These are phyloP conservation scores for Penicillium mononematosum DNA, from an alignment of 495 filamentous ascomycete species.

Conservation along the genomic window DNA sequence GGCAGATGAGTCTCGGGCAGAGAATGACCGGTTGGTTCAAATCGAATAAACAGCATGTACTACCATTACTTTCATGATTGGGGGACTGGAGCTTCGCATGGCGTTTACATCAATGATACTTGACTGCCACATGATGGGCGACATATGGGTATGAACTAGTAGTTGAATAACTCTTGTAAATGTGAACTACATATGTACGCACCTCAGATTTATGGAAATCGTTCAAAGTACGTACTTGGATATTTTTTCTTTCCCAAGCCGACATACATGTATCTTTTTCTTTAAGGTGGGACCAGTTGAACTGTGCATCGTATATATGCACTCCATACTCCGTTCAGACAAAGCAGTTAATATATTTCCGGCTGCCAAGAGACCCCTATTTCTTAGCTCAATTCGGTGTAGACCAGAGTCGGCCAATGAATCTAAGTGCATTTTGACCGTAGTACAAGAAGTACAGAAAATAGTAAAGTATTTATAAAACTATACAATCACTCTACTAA, in stretches of 20 bases:
- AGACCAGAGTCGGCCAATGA: conserved; percentile 2
- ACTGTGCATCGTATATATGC: not conserved
- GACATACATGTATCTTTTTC: not conserved
- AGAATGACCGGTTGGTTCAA: conserved; percentile 60
- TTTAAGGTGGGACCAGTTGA: not conserved
- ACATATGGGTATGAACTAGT: not conserved
- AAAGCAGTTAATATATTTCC: conserved; percentile 17
- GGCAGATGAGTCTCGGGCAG: conserved; percentile 75
- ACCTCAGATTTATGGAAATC: not conserved
- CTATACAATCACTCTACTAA: not conserved
- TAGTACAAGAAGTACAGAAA: not conserved
- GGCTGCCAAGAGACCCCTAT: conserved; percentile 23
- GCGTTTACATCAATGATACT: conserved; percentile 8
- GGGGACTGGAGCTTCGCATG: conserved; percentile 26
- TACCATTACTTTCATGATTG: conserved; percentile 27
- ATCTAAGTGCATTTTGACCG: not conserved
- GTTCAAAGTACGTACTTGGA: not conserved
- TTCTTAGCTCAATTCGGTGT: conserved; percentile 19
- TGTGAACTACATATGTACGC: not conserved
- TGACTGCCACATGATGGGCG: not conserved
- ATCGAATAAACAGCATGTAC: conserved; percentile 20
- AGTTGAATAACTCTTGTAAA: not conserved
- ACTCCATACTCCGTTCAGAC: not conserved
- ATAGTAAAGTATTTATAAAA: not conserved
- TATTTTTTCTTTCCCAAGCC: not conserved